Evolutionary conservation across 202 grass and related monocot species (phyloP).

Genomic region (Saccharum hybrid): DNA sequence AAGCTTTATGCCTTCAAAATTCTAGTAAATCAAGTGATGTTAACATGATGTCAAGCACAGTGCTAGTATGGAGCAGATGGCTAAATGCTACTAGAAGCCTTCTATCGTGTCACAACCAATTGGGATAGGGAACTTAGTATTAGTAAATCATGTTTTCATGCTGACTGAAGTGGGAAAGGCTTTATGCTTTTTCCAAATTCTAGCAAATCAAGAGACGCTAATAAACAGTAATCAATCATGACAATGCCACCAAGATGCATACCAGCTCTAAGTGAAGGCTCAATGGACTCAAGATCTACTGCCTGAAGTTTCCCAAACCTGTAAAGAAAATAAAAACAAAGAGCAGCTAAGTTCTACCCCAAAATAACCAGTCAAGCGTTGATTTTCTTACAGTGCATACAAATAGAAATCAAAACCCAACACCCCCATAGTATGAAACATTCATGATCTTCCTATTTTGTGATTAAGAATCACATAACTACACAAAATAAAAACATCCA

Average conservation of each 20-base stretch:
- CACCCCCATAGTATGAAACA: not conserved
- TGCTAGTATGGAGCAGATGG: slow-evolving; percentile 8
- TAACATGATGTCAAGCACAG: not conserved
- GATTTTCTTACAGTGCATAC: not conserved
- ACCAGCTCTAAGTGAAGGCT: slow-evolving; percentile 90
- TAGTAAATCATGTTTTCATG: not conserved
- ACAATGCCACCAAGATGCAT: slow-evolving; percentile 41
- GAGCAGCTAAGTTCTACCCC: not conserved
- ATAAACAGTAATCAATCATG: slow-evolving; percentile 34
- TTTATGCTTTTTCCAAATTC: slow-evolving; percentile 2
- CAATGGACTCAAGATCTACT: slow-evolving; percentile 77
- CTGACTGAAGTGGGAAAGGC: not conserved
- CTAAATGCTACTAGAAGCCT: not conserved
- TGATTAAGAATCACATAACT: not conserved
- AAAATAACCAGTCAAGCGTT: slow-evolving; percentile 3
- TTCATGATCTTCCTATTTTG: slow-evolving; percentile 1
- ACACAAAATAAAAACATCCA: not conserved
- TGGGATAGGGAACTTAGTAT: not conserved
- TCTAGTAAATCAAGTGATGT: not conserved
- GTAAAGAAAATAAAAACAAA: not conserved
- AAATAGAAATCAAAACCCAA: slow-evolving; percentile 33
- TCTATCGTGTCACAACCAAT: not conserved
- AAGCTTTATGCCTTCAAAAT: slow-evolving; percentile 8
- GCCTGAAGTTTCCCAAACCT: slow-evolving; percentile 92
- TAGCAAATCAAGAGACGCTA: not conserved